Conservation (phyloP, 2,329 filamentous ascomycete species). For the Fusarium sp. region DNA sequence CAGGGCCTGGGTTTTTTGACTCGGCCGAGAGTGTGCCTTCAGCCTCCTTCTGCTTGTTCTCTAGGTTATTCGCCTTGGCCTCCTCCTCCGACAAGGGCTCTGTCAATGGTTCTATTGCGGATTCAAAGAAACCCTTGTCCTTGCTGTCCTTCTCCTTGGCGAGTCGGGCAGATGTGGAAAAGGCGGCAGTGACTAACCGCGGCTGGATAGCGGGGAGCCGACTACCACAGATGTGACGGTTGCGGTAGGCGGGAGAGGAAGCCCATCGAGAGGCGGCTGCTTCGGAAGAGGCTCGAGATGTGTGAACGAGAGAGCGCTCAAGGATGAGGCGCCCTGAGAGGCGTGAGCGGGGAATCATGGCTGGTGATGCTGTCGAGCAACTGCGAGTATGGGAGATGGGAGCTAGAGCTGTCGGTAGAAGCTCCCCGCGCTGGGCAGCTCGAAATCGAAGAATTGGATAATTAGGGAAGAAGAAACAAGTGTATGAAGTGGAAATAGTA, state of each 20-base stretch:
- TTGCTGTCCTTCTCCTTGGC: slow-evolving; percentile 51
- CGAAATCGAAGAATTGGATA: slow-evolving; percentile 11
- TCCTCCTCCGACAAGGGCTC: slow-evolving; percentile 64
- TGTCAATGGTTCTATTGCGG: slow-evolving; percentile 51
- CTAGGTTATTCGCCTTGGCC: slow-evolving; percentile 61
- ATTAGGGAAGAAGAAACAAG: slow-evolving; percentile 29
- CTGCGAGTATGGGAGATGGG: slow-evolving; percentile 6
- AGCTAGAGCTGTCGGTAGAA: slow-evolving; percentile 31
- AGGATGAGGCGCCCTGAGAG: slow-evolving; percentile 52
- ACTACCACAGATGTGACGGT: slow-evolving; percentile 46
- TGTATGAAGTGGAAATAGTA: slow-evolving; percentile 6
- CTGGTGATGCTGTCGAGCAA: slow-evolving; percentile 20
- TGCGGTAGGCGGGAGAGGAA: slow-evolving; percentile 42
- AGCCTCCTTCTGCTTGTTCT: slow-evolving; percentile 54
- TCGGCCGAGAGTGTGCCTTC: slow-evolving; percentile 60
- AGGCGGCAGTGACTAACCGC: slow-evolving; percentile 45
- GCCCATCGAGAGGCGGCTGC: slow-evolving; percentile 42
- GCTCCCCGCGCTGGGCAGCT: slow-evolving; percentile 43
- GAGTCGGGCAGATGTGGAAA: slow-evolving; percentile 50
- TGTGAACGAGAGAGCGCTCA: slow-evolving; percentile 47
- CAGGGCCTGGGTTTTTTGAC: slow-evolving; percentile 54
- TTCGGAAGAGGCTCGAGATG: slow-evolving; percentile 39
- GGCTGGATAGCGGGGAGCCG: slow-evolving; percentile 45
- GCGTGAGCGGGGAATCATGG: slow-evolving; percentile 55
- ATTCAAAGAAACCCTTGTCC: slow-evolving; percentile 62